Percentiles rank a stretch among this genome's conserved stretches.
Conservation (phyloP, 139 green algal genomes). For the Auxenochlorella protothecoides region DNA sequence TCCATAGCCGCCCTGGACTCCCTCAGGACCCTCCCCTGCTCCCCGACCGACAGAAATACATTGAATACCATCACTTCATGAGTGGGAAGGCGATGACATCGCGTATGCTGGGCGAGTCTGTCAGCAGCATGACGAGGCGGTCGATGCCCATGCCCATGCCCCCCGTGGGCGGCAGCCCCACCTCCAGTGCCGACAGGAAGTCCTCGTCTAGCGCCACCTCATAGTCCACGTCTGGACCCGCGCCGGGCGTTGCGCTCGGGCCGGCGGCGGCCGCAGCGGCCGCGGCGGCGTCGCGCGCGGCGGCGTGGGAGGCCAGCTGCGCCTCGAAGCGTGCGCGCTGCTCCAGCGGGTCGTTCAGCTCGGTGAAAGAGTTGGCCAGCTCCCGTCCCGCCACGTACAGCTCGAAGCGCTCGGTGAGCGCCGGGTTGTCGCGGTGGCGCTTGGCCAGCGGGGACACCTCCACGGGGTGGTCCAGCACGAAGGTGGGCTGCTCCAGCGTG, state of each 20-base stretch:
- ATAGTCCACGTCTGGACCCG: conserved; percentile 29
- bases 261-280: conserved; percentile 3
- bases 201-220: conserved; percentile 87
- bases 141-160: conserved; percentile 98
- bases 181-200: conserved; percentile 91
- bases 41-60: neutral
- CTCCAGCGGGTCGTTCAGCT: conserved; percentile 95
- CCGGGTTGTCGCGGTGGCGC: conserved; percentile 68
- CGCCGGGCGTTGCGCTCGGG: conserved; percentile 1
- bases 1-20: too few relatives aligned
- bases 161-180: conserved; percentile 93
- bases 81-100: conserved; percentile 97
- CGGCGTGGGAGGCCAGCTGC: conserved; percentile 57
- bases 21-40: too few relatives aligned
- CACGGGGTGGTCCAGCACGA: conserved; percentile 90
- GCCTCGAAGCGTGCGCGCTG: conserved; percentile 83
- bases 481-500: conserved; percentile 85
- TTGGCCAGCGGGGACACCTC: conserved; percentile 94
- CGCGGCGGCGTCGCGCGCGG: conserved; percentile 6
- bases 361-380: conserved; percentile 77
- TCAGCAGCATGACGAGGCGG: conserved; percentile 95
- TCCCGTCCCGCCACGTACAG: conserved; percentile 91
- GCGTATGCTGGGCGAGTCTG: conserved; percentile 79
- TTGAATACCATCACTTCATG: conserved; percentile 51
- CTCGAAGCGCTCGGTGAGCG: conserved; percentile 93